phyloP scores from a whole-genome alignment of 2,329 filamentous ascomycete genomes.

The Aspergillus hiratsukae region DNA sequence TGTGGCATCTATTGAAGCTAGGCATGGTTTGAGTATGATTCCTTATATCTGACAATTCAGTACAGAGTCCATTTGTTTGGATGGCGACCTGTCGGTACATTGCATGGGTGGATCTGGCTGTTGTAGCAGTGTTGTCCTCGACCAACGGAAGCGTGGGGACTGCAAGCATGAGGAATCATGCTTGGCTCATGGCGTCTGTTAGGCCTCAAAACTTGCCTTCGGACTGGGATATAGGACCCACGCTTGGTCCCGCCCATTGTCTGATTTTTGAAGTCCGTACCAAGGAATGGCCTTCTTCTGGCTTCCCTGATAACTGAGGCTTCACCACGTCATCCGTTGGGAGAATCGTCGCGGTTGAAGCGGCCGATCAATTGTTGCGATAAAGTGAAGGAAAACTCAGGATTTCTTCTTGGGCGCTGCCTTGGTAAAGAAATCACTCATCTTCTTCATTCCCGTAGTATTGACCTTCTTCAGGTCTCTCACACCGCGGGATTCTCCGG shows the following conservation, averaged over 20 bases:
- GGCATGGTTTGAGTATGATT: background rate
- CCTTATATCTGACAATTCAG: background rate
- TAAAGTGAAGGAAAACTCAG: conserved; percentile 12
- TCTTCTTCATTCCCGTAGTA: conserved; percentile 90
- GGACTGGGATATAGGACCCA: background rate
- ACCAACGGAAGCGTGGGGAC: background rate
- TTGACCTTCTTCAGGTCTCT: conserved; percentile 85
- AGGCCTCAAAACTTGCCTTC: background rate
- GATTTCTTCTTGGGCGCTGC: conserved; percentile 33
- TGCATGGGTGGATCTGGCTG: background rate
- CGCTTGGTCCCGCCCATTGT: background rate
- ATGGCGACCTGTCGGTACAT: background rate
- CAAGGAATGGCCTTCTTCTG: background rate
- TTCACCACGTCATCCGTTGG: background rate
- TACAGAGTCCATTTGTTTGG: background rate
- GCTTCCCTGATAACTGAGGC: background rate
- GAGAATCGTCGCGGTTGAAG: background rate
- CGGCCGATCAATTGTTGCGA: background rate
- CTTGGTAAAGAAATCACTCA: conserved; percentile 91
- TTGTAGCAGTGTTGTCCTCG: background rate
- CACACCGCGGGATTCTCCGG: conserved; percentile 67
- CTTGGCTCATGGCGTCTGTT: background rate
- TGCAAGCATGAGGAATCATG: background rate
- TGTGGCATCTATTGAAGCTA: background rate
- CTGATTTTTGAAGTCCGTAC: background rate